phyloP scores from a whole-genome alignment of 257 asterid genomes.

The Gentiana dahurica region DNA sequence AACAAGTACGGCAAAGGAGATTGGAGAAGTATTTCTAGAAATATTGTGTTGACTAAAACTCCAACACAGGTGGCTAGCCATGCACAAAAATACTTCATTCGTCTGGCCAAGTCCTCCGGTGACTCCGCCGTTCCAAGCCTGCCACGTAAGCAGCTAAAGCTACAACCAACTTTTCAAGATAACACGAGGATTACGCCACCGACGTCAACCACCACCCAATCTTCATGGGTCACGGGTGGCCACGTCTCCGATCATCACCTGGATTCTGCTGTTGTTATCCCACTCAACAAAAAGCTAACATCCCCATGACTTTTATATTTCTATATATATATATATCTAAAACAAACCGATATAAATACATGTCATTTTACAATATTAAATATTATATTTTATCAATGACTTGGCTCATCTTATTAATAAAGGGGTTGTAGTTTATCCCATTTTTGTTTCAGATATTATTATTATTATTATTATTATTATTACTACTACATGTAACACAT shows the following conservation, averaged over 20 bases:
- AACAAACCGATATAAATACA: background rate
- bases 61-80: conserved; percentile 25
- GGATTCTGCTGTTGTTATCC: too few relatives aligned
- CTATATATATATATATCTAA: too few relatives aligned
- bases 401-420: too few relatives aligned
- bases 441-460: too few relatives aligned
- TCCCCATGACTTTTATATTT: background rate
- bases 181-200: background rate
- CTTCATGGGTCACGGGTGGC: too few relatives aligned
- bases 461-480: too few relatives aligned
- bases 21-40: conserved; percentile 16
- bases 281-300: background rate
- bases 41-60: conserved; percentile 10
- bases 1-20: conserved; percentile 15
- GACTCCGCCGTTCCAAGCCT: background rate
- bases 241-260: too few relatives aligned
- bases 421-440: too few relatives aligned
- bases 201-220: background rate
- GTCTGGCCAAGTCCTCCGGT: conserved; percentile 8
- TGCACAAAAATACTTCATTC: conserved; percentile 22
- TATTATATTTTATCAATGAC: too few relatives aligned
- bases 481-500: too few relatives aligned
- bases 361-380: background rate
- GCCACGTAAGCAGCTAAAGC: too few relatives aligned
- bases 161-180: background rate